Evolutionary conservation across 2,329 filamentous ascomycete genomes (phyloP).

Genomic region (Ophiocordyceps sinensis): DNA sequence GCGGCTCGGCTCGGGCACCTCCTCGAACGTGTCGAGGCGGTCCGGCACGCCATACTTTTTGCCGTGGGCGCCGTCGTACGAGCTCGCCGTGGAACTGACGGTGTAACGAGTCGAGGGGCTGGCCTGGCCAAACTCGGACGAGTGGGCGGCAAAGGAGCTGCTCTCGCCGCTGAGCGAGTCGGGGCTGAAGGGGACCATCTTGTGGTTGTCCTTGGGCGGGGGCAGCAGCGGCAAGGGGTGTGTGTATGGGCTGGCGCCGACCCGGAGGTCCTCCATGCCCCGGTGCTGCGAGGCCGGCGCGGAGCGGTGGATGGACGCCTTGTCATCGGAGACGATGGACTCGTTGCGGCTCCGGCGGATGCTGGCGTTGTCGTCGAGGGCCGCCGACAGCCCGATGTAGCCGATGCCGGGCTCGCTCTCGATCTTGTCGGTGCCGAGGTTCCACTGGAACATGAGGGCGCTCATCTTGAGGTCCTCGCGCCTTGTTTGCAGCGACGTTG

Average conservation of each 20-base stretch:
- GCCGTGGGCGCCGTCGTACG: conserved; percentile 12
- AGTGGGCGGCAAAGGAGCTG: conserved; percentile 1
- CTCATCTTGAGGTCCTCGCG: conserved; percentile 50
- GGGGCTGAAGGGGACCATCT: conserved; percentile 2
- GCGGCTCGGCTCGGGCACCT: conserved; percentile 4
- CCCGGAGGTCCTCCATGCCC: conserved; percentile 3
- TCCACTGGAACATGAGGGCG: conserved; percentile 51
- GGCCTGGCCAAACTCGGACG: conserved; percentile 2
- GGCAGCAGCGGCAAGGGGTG: conserved; percentile 1
- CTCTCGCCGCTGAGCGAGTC: conserved; percentile 6
- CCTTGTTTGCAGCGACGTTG: conserved; percentile 40
- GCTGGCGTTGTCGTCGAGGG: conserved; percentile 31
- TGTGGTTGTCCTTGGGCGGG: not conserved
- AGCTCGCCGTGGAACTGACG: conserved; percentile 14
- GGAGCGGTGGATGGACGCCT: conserved; percentile 1
- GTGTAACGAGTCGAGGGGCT: conserved; percentile 8
- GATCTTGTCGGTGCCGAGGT: conserved; percentile 40
- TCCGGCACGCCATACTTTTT: conserved; percentile 9
- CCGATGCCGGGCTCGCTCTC: conserved; percentile 50
- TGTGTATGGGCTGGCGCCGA: not conserved
- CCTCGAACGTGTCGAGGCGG: conserved; percentile 16
- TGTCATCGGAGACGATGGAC: conserved; percentile 4
- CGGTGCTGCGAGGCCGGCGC: conserved; percentile 1
- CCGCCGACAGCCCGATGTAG: conserved; percentile 51
- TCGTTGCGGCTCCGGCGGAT: conserved; percentile 7